These are phyloP conservation scores for Candida namnaoensis DNA, from an alignment of 805 yeast genomes.

Conservation along the genomic window DNA sequence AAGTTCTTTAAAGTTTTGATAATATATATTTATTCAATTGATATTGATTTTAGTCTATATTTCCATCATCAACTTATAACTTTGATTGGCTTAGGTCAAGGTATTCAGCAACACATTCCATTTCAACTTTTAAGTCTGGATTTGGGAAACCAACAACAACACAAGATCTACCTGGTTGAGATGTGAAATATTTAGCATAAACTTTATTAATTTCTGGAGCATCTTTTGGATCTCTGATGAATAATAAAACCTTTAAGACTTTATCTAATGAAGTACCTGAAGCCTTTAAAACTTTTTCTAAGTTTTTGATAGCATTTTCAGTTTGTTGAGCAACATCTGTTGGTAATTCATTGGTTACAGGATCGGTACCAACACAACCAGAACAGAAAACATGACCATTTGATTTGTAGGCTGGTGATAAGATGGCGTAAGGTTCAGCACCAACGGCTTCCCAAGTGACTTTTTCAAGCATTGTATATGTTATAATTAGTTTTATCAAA, in stretches of 20 bases:
- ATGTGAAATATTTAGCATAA: constrained; percentile 35
- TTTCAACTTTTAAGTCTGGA: constrained; percentile 38
- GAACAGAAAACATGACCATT: constrained; percentile 38
- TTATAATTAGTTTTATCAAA: too few relatives aligned
- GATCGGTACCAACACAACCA: constrained; percentile 37
- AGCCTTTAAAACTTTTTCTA: constrained; percentile 30
- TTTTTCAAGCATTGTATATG: constrained; percentile 16
- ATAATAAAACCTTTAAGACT: constrained; percentile 40
- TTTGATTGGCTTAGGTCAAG: background rate
- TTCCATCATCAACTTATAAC: too few relatives aligned
- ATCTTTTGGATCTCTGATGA: constrained; percentile 34
- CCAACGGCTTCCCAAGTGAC: constrained; percentile 27
- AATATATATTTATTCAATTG: too few relatives aligned
- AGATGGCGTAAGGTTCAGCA: constrained; percentile 17
- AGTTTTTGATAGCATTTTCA: constrained; percentile 30
- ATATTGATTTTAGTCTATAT: too few relatives aligned
- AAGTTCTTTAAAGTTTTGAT: too few relatives aligned
- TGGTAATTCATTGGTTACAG: constrained; percentile 31
- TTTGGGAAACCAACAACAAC: constrained; percentile 44
- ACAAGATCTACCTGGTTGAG: constrained; percentile 46
- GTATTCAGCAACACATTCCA: constrained; percentile 37
- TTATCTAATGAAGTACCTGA: constrained; percentile 37
- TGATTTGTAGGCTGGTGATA: constrained; percentile 33
- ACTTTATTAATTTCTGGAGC: constrained; percentile 34
- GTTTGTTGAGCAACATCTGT: constrained; percentile 36